These are phyloP conservation scores for Cyclotella cryptica DNA, from an alignment of 108 stramenopile genomes.

Conservation along the genomic window DNA sequence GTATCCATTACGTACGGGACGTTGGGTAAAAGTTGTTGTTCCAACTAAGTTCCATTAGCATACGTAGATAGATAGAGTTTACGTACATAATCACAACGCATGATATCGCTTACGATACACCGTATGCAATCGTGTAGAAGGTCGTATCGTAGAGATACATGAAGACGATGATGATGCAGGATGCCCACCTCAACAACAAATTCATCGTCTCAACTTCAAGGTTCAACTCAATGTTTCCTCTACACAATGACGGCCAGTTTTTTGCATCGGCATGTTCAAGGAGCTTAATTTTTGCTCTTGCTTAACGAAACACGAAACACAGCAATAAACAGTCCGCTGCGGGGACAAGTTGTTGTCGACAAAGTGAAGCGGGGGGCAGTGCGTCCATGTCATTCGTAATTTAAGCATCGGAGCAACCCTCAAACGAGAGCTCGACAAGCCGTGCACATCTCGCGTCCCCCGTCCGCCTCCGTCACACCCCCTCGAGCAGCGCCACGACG, in stretches of 20 bases:
- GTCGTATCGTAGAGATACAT: too few species aligned
- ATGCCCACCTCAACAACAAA: neutral
- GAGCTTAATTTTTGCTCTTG: neutral
- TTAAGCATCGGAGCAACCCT: too few species aligned
- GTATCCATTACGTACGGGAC: too few species aligned
- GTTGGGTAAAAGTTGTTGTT: too few species aligned
- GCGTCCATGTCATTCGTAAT: neutral
- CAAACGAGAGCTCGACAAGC: neutral
- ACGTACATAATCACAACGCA: too few species aligned
- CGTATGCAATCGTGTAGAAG: too few species aligned
- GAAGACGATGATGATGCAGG: too few species aligned
- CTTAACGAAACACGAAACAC: neutral
- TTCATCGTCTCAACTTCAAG: neutral
- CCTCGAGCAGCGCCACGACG: neutral
- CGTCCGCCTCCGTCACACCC: neutral
- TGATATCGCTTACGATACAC: too few species aligned
- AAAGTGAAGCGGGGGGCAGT: neutral
- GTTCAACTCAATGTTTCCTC: neutral
- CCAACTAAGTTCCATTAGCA: too few species aligned
- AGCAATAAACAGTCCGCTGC: neutral
- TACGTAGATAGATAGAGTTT: too few species aligned
- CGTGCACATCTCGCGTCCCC: neutral
- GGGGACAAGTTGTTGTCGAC: neutral
- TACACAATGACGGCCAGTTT: slow-evolving; percentile 4
- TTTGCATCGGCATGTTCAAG: neutral